Conservation (phyloP, 176 grass and related monocot species). For the Aegilops sharonensis region DNA sequence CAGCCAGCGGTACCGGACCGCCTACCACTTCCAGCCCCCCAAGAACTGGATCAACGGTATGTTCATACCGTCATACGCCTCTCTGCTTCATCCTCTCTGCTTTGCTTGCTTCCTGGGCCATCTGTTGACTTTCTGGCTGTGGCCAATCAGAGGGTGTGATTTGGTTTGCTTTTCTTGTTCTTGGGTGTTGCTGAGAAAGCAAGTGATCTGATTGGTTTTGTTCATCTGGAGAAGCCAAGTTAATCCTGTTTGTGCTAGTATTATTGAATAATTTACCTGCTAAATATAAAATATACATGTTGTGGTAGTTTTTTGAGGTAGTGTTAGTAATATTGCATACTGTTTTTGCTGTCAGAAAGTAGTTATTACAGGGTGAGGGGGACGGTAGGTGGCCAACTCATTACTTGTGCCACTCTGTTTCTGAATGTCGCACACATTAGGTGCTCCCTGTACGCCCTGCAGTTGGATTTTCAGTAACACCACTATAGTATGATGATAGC, state of each 20-base stretch:
- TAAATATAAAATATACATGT: background rate
- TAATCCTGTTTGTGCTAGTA: background rate
- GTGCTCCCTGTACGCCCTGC: background rate
- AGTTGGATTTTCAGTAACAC: background rate
- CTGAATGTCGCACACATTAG: background rate
- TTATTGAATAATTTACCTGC: background rate
- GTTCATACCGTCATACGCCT: background rate
- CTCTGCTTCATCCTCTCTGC: background rate
- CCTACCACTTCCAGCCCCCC: constrained; percentile 75
- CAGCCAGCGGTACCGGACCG: constrained; percentile 56
- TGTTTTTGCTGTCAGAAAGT: background rate
- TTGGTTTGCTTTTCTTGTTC: constrained; percentile 11
- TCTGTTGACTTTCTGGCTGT: background rate
- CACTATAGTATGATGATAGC: background rate
- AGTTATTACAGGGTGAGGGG: background rate
- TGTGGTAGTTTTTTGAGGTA: background rate
- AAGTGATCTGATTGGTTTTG: background rate
- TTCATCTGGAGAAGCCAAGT: background rate
- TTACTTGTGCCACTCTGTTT: constrained; percentile 26
- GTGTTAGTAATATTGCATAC: background rate
- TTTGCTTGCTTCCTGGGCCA: background rate
- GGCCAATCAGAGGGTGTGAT: background rate
- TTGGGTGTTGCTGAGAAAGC: background rate
- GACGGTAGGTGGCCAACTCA: constrained; percentile 30
- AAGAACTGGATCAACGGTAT: constrained; percentile 85